Evolutionary conservation across 2,329 filamentous ascomycete genomes (phyloP), one percentile per base, ranked within the genome.

Genomic region (Penicillium italicum): DNA sequence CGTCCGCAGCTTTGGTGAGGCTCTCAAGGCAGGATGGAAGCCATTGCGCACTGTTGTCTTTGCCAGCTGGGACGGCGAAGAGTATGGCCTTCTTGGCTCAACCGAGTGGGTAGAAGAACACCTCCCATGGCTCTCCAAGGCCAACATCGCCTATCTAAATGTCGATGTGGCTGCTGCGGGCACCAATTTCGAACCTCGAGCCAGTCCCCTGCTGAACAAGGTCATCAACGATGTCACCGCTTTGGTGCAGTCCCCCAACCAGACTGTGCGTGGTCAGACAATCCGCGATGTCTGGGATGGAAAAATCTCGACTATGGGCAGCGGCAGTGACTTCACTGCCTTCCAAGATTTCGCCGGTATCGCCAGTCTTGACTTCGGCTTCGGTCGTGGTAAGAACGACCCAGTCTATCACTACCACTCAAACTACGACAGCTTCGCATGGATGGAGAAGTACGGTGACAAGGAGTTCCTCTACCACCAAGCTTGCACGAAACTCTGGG

Each of bases 91-190:
- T 5, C 74, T 96, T 14, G 92, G 92, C 5, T 91, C 87, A 50
- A 96, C 92, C 0, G 92, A 96, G 69, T 96, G 91, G 91, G 90
- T 96, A 0, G 91, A 96, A 69, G 90, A 96, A 62, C 90, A 90
- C 65, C 74, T 95, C 0, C 87, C 89, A 0, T 96, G 91, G 91
- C 81, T 96, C 12, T 80, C 81, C 2, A 79, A 80, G 4, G 81
- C 88, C 38, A 88, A 86, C 54, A 82, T 96, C 16, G 90, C 90
- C 10, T 96, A 96, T 67, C 74, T 96, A 60, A 96, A 96, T 71
- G 85, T 96, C 53, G 92, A 96, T 64, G 85, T 91, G 6, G 89
- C 87, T 30, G 82, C 87, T 4, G 70, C 78, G 5, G 89, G 90
- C 0, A 81, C 83, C 0, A 55, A 78, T n/a, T 90, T 94, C 67